A percentile compares a stretch with the other conserved stretches of the same genome.
These are phyloP conservation scores for Backusella macrospora DNA, from an alignment of 192 early-diverging fungal genomes.

Conservation along the genomic window DNA sequence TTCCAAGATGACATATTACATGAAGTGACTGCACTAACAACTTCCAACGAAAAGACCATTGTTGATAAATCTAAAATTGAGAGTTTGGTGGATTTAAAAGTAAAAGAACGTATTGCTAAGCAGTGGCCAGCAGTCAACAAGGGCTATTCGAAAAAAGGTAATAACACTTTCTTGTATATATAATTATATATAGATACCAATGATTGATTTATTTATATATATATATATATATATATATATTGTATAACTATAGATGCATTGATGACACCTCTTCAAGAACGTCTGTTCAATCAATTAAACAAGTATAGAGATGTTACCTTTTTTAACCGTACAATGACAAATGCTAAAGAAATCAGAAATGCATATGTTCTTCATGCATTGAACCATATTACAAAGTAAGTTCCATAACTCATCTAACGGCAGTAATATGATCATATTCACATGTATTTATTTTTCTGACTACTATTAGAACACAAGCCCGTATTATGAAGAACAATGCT, in stretches of 20 bases:
- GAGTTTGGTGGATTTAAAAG: conserved; percentile 32
- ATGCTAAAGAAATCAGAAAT: conserved; percentile 70
- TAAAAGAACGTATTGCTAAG: conserved; percentile 25
- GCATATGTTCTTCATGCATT: conserved; percentile 82
- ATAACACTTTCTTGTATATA: too few relatives aligned
- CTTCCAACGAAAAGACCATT: neutral
- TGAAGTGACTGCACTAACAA: conserved; percentile 27
- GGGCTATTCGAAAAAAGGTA: conserved; percentile 16
- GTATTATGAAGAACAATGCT: conserved; percentile 80
- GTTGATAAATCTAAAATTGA: conserved; percentile 21
- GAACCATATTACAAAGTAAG: conserved; percentile 87
- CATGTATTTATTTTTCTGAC: too few relatives aligned
- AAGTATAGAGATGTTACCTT: conserved; percentile 81
- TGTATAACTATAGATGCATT: neutral
- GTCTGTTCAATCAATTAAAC: conserved; percentile 65
- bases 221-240: too few relatives aligned
- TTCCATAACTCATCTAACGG: too few relatives aligned
- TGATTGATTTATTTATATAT: too few relatives aligned
- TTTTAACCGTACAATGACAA: conserved; percentile 59
- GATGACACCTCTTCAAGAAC: conserved; percentile 61
- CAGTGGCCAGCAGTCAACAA: conserved; percentile 33
- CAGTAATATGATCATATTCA: too few relatives aligned
- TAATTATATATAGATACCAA: too few relatives aligned
- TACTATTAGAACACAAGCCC: conserved; percentile 56
- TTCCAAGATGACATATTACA: conserved; percentile 40